Conservation (phyloP, 805 yeast genomes). For the Starmerella floris region DNA sequence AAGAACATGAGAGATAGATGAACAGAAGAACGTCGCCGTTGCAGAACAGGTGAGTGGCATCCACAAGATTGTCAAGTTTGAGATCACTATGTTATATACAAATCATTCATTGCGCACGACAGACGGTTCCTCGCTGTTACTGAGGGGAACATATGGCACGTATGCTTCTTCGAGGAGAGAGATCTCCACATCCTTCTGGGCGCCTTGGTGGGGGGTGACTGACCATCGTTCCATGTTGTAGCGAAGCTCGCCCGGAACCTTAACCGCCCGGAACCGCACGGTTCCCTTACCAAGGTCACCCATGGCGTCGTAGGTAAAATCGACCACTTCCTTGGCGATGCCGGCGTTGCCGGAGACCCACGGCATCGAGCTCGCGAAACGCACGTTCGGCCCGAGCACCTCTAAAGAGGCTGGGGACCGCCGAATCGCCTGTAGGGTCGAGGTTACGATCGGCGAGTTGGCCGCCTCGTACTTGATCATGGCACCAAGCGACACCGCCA, state of each 20-base stretch:
- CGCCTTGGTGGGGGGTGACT: conserved; percentile 37
- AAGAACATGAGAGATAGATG: too few species aligned
- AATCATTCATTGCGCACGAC: conserved; percentile 5
- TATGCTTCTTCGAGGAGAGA: conserved; percentile 40
- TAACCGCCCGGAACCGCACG: conserved; percentile 54
- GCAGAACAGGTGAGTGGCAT: too few species aligned
- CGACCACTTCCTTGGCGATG: conserved; percentile 68
- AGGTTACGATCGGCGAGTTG: conserved; percentile 74
- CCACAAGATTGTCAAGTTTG: too few species aligned
- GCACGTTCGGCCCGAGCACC: conserved; percentile 60
- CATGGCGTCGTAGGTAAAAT: conserved; percentile 53
- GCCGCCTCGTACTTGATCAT: conserved; percentile 90
- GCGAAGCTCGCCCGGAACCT: conserved; percentile 44
- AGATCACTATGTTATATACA: too few species aligned
- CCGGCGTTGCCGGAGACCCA: conserved; percentile 82
- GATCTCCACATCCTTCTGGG: conserved; percentile 21
- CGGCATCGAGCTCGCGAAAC: conserved; percentile 62
- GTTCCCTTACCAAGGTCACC: conserved; percentile 49
- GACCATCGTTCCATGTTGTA: conserved; percentile 55
- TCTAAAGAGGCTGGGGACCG: conserved; percentile 53
- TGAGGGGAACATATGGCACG: conserved; percentile 24
- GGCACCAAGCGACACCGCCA: conserved; percentile 43
- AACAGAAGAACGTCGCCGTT: too few species aligned
- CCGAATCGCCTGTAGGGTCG: conserved; percentile 74
- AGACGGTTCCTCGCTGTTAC: conserved; percentile 16